A percentile compares a stretch with the other conserved stretches of the same genome.
These are phyloP conservation scores for Nitzschia sp. DNA, from an alignment of 108 stramenopile genomes.

Conservation along the genomic window DNA sequence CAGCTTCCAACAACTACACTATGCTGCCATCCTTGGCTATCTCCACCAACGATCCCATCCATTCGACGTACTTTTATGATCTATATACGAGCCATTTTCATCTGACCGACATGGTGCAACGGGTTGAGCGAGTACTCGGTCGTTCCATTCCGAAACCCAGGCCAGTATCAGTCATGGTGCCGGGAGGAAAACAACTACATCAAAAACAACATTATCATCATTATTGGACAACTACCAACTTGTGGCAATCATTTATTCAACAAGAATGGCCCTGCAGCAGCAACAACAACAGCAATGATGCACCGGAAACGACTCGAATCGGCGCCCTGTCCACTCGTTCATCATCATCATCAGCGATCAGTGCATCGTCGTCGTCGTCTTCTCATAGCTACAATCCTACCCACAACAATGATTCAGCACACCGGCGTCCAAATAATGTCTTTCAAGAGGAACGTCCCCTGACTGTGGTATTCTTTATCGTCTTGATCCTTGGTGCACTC, in stretches of 20 bases:
- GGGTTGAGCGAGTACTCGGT: neutral
- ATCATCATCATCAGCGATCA: neutral
- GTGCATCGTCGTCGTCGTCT: neutral
- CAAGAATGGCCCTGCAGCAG: neutral
- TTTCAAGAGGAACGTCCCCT: neutral
- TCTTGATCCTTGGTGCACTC: neutral
- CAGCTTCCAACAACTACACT: neutral
- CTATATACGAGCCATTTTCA: neutral
- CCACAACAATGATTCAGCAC: too few species aligned
- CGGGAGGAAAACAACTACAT: neutral
- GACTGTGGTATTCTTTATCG: neutral
- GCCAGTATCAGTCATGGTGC: neutral
- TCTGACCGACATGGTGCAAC: neutral
- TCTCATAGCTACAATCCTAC: neutral
- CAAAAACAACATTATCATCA: neutral
- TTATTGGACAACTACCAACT: neutral
- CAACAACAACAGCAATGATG: neutral
- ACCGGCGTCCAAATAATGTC: neutral
- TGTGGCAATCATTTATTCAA: neutral
- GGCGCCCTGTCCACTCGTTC: neutral
- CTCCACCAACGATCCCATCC: neutral
- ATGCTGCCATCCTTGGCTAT: neutral
- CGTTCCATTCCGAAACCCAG: neutral
- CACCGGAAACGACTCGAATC: too few species aligned
- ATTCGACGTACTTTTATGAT: neutral